phyloP scores from a whole-genome alignment of 768 basidiomycete species.

The Trametes villosa region DNA sequence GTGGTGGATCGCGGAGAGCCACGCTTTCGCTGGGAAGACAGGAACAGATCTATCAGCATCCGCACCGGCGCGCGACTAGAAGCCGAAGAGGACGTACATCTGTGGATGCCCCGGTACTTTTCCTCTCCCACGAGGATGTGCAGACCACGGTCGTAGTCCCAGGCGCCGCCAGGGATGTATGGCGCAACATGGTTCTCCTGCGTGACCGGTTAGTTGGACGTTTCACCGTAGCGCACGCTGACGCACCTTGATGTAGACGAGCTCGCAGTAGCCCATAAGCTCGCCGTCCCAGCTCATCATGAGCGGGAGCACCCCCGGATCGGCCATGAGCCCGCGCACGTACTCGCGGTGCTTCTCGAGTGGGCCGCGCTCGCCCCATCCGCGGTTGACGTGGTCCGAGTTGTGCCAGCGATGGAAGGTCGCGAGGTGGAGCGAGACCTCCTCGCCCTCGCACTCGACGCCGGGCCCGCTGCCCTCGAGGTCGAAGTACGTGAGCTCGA shows the following conservation, averaged over 20 bases:
- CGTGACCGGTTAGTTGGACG: too few species aligned
- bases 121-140: conserved; percentile 53
- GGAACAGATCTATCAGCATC: neutral
- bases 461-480: conserved; percentile 12
- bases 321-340: conserved; percentile 38
- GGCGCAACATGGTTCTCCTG: conserved; percentile 29
- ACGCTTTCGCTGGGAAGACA: conserved; percentile 32
- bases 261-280: conserved; percentile 48
- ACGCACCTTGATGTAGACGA: conserved; percentile 52
- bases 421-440: conserved; percentile 39
- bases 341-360: conserved; percentile 50
- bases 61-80: conserved; percentile 10
- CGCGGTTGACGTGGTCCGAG: conserved; percentile 47
- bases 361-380: conserved; percentile 52
- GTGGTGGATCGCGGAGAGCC: conserved; percentile 45
- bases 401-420: conserved; percentile 57
- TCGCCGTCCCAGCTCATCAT: conserved; percentile 54
- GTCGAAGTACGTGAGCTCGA: conserved; percentile 38
- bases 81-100: conserved; percentile 39
- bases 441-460: conserved; percentile 16
- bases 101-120: conserved; percentile 46
- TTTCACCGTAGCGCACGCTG: too few species aligned
- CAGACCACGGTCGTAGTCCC: conserved; percentile 42
- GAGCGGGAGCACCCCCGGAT: conserved; percentile 44
- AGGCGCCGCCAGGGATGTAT: conserved; percentile 33